A percentile compares a stretch with the other conserved stretches of the same genome.
Conservation (phyloP, 2,329 filamentous ascomycete species). For the Sclerotinia spermophila region DNA sequence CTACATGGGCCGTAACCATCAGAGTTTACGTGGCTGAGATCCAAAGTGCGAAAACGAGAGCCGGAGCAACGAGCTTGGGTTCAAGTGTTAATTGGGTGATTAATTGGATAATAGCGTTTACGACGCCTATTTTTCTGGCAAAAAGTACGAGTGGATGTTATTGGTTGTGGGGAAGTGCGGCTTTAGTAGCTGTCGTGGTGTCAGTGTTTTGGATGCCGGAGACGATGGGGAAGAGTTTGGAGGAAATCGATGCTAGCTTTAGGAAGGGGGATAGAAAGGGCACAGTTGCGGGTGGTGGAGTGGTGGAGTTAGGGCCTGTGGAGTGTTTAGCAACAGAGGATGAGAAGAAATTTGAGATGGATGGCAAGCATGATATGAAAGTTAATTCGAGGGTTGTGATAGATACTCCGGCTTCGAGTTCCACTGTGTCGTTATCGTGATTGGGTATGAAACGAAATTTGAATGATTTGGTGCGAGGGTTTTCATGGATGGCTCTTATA, state of each 20-base stretch:
- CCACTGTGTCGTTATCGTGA: background rate
- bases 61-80: slow-evolving; percentile 50
- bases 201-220: slow-evolving; percentile 35
- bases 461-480: background rate
- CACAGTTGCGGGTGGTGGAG: background rate
- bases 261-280: slow-evolving; percentile 12
- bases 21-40: slow-evolving; percentile 58
- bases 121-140: slow-evolving; percentile 35
- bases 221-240: slow-evolving; percentile 28
- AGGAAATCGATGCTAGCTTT: slow-evolving; percentile 31
- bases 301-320: background rate
- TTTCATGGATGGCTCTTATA: background rate
- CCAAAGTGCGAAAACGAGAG: slow-evolving; percentile 52
- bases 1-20: slow-evolving; percentile 52
- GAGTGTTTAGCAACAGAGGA: background rate
- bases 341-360: background rate
- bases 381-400: background rate
- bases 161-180: slow-evolving; percentile 42
- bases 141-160: slow-evolving; percentile 30
- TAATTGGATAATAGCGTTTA: slow-evolving; percentile 37
- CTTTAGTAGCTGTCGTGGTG: slow-evolving; percentile 24
- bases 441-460: background rate
- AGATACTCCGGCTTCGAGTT: background rate
- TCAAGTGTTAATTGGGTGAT: slow-evolving; percentile 45
- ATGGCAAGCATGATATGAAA: background rate